Evolutionary conservation across 225 moss, liverwort and hornwort genomes (phyloP), one percentile per base, ranked within the genome.

Genomic region (Pseudoscleropodium purum): DNA sequence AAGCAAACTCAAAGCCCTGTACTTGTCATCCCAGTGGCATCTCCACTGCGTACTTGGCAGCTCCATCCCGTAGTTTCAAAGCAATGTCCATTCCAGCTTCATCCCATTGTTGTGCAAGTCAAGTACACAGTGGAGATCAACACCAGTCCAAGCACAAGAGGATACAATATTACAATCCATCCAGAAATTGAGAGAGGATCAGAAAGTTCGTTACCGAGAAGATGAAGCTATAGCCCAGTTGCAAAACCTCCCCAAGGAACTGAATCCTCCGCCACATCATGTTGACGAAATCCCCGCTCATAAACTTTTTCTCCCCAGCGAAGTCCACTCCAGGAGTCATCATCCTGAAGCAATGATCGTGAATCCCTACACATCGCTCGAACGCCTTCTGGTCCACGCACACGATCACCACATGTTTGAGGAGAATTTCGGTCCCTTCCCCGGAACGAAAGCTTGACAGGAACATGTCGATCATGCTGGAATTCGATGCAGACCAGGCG

Each of bases 191-290:
- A 41, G 81, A 81, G 41, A 60, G 60, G 47, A 47, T 82, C 18
- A 14, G 62, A 66, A 36, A 83, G 69, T 20, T 52, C 13, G 23
- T 43, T 93, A 98, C 97, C 84, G 97, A 91, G 85, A 98, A 97
- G 43, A 98, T 84, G 79, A 98, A 94, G 91, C 91, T 92, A 93
- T 95, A 98, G 49, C 95, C 97, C 62, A 96, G 73, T 67, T 96
- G 93, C 64, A 98, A 90, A 54, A 98, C 94, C 73, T 91, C 92
- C 76, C 96, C 92, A 78, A 97, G 73, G 57, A 98, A 96, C 45
- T 96, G 89, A 49, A 98, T 94, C 51, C 98, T 90, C 74, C 96
- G 93, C 98, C 98, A 97, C 97, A 97, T 97, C 98, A 98, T 95
- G 57, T 87, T 94, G 88, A 98, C 36, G n/a, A 94, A 98, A 82